Conservation (phyloP, 306 rosid species). For the Dryas octopetala region DNA sequence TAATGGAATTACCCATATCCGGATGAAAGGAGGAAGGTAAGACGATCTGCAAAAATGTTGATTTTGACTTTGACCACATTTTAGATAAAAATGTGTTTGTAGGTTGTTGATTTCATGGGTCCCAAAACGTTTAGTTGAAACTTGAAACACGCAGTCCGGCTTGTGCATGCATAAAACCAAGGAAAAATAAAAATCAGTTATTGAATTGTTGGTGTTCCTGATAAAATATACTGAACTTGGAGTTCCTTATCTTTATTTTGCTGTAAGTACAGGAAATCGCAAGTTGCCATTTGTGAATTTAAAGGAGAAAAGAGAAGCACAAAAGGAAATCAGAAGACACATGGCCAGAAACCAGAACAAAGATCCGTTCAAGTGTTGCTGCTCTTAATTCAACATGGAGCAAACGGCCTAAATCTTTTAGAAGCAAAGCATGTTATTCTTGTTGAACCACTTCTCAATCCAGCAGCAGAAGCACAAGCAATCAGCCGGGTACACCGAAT, state of each 20-base stretch:
- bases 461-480: conserved; percentile 96
- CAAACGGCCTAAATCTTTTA: conserved; percentile 88
- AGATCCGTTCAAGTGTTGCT: conserved; percentile 64
- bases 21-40: conserved; percentile 99
- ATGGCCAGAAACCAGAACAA: conserved; percentile 34
- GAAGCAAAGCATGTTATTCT: conserved; percentile 95
- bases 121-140: no score
- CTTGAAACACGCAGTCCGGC: no score
- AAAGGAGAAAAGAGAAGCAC: conserved; percentile 52
- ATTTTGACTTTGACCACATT: no score
- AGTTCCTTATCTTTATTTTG: conserved; percentile 10
- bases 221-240: neutral
- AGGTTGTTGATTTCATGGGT: neutral
- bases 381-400: conserved; percentile 92
- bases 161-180: no score
- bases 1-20: conserved; percentile 57
- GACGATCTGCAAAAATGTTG: conserved; percentile 15
- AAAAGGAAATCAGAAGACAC: conserved; percentile 35
- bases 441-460: conserved; percentile 91
- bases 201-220: neutral
- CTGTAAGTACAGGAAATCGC: conserved; percentile 68
- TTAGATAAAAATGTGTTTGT: no score
- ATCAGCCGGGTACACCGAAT: conserved; percentile 94
- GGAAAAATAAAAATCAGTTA: neutral
- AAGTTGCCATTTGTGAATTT: conserved; percentile 74